Base-by-base conservation (phyloP, 2,329 filamentous ascomycete genomes). In the Hymenoscyphus repandus region DNA sequence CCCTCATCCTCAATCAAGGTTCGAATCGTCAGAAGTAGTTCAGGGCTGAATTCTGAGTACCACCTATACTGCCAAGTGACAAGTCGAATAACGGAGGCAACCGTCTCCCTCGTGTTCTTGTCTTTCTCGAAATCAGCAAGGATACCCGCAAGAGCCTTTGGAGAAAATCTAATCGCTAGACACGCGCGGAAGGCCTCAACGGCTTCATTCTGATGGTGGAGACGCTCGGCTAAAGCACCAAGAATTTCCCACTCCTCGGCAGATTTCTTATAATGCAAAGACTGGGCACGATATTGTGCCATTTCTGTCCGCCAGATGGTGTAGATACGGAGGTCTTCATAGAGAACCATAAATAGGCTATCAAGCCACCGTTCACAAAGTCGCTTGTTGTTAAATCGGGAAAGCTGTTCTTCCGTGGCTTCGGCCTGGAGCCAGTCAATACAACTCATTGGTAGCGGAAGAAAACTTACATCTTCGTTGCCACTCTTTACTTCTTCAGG, bases 251-350 rank as follows among this genome's bases (percentile, higher is more conserved):
- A 99, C 68, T 99, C 93, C 60, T 96, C 90, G 1, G 92, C 87
- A 1, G 87, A 93, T 72, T 97, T 99, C 72, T 93, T 93, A 74
- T 97, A 99, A 59, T 95, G 86, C 69, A 96, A 85, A 55, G 92
- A 87, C 69, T 97, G 92, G 48, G 92, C 89, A 18, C 89, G 85
- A 67, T 91, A 96, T 68, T 97, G 92, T 0, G 90, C 88, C 82
- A 97, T 93, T 68, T 99, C 93, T 0, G 93, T 97, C 50, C 93
- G 86, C 93, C 93, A 99, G 69, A 99, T 99, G 11, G 93, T 99
- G 74, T 99, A 99, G 41, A 99, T 92, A 45, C 93, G 88, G 15
- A 99, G 79, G 65, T 99, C 93, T 69, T 99, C 93, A 68, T 99
- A 99, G 2, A 99, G 78, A 0, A 97, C 93, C 93, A 99, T 99